Conservation (phyloP, 495 filamentous ascomycete genomes). For the Penicillium diatomitis region DNA sequence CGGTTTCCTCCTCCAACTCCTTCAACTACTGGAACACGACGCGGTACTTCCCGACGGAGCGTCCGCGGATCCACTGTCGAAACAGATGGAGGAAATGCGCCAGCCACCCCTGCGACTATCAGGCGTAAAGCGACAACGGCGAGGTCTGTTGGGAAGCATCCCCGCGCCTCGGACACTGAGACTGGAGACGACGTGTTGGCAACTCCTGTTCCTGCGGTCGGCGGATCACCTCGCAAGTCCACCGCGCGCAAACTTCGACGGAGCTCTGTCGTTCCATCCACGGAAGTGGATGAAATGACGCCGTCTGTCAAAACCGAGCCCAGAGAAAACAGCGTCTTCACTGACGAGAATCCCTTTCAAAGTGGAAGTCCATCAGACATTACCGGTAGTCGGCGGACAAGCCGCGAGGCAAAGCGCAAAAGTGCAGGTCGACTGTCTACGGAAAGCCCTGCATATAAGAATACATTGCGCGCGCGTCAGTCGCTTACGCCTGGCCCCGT, state of each 20-base stretch:
- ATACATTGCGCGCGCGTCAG: constrained; percentile 28
- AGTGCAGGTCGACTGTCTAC: constrained; percentile 34
- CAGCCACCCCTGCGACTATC: constrained; percentile 24
- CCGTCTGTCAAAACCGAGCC: constrained; percentile 28
- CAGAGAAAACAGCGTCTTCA: constrained; percentile 55
- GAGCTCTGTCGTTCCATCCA: constrained; percentile 45
- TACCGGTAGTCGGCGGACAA: constrained; percentile 17
- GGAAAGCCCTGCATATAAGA: constrained; percentile 23
- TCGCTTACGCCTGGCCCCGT: constrained; percentile 24
- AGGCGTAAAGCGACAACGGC: constrained; percentile 21
- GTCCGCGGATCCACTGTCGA: constrained; percentile 28
- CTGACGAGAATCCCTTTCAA: constrained; percentile 89
- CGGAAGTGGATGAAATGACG: constrained; percentile 29
- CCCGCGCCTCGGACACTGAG: constrained; percentile 44
- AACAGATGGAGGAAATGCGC: constrained; percentile 21
- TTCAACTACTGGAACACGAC: constrained; percentile 33
- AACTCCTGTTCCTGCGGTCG: constrained; percentile 24
- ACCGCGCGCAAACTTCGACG: constrained; percentile 42
- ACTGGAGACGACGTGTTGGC: constrained; percentile 28
- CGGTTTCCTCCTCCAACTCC: constrained; percentile 40
- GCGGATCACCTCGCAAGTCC: constrained; percentile 30
- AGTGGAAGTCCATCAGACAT: constrained; percentile 58
- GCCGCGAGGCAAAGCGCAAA: constrained; percentile 39
- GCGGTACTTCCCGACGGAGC: constrained; percentile 33
- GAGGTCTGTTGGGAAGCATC: constrained; percentile 43